A percentile compares a stretch with the other conserved stretches of the same genome.
These are phyloP conservation scores for Chalciporus sphaerocephalus DNA, from an alignment of 768 basidiomycete species.

Conservation along the genomic window DNA sequence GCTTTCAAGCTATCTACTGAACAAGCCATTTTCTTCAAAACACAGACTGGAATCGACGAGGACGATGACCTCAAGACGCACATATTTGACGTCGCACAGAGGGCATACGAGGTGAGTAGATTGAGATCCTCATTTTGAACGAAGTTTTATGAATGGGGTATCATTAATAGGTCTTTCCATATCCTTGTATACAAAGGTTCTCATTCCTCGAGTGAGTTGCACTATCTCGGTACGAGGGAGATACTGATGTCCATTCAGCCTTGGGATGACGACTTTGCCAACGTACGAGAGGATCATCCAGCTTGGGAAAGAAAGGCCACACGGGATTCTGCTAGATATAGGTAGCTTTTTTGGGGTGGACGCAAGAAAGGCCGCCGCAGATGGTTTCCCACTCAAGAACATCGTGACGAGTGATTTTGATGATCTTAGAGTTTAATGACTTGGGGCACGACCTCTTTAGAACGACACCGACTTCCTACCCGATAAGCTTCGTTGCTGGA, in stretches of 20 bases:
- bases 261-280: conserved; percentile 9
- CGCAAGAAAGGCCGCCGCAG: conserved; percentile 36
- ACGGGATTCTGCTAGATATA: conserved; percentile 41
- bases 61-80: conserved; percentile 28
- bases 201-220: conserved; percentile 19
- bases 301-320: conserved; percentile 34
- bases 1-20: conserved; percentile 12
- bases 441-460: conserved; percentile 62
- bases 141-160: too few species aligned
- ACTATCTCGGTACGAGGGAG: background rate
- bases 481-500: conserved; percentile 49
- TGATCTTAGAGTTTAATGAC: conserved; percentile 49
- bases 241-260: conserved; percentile 2
- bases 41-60: conserved; percentile 26
- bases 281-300: conserved; percentile 29
- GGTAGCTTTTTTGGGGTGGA: conserved; percentile 41
- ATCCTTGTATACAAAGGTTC: conserved; percentile 27
- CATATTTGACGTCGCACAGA: conserved; percentile 28
- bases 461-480: conserved; percentile 48
- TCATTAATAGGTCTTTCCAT: conserved; percentile 25
- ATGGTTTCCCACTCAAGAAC: conserved; percentile 41
- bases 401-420: conserved; percentile 21
- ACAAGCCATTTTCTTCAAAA: conserved; percentile 27
- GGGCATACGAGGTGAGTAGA: conserved; percentile 27
- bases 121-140: background rate